Base-by-base conservation (phyloP, 139 green algal species). In the Haematococcus sp. region DNA sequence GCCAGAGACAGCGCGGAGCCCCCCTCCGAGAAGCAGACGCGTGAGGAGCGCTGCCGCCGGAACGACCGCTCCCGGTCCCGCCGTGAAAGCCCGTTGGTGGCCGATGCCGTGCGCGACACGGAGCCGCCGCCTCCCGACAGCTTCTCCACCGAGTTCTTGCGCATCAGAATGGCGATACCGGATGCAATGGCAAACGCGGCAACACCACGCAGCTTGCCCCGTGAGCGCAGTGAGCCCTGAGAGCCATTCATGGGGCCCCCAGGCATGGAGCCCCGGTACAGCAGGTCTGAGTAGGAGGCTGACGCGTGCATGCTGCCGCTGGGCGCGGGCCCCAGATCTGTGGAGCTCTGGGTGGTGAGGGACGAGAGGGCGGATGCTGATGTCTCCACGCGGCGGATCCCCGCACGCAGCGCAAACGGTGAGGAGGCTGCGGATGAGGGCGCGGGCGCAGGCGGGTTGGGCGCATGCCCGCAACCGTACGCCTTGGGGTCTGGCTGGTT, bases 131-230 rank as follows among this genome's bases (percentile, higher is more conserved):
- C 40, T 49, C 7, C 40, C 7, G 7, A 7, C 40, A 49, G 40
- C 40, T 49, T 49, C 40, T 49, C 40, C 7, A 11, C 7, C 40
- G 40, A 49, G 7, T 11, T 11, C 40, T 49, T 49, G 35, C 63
- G 72, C 34, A 85, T 22, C 22, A 80, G 34, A 30, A 85, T 58
- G 4, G 79, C 83, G 40, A 88, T 13, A 55, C 74, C 63, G 58
- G 79, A 76, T 4, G 80, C 77, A 25, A 89, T 54, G 25, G 82
- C 71, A 71, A 86, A 68, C 0, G 83, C 76, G 3, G 77, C 76
- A 0, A 84, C 32, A 30, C 77, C 63, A 60, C 69, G 73, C 54
- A 71, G 33, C 40, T 69, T 70, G 56, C 60, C 27, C 55, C 34
- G 49, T 49, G 31, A 3, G 60, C 33, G 44, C 40, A 49, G 7